Evolutionary conservation across 2,329 filamentous ascomycete genomes (phyloP).

Genomic region (Chrysosporium keratinophilum): DNA sequence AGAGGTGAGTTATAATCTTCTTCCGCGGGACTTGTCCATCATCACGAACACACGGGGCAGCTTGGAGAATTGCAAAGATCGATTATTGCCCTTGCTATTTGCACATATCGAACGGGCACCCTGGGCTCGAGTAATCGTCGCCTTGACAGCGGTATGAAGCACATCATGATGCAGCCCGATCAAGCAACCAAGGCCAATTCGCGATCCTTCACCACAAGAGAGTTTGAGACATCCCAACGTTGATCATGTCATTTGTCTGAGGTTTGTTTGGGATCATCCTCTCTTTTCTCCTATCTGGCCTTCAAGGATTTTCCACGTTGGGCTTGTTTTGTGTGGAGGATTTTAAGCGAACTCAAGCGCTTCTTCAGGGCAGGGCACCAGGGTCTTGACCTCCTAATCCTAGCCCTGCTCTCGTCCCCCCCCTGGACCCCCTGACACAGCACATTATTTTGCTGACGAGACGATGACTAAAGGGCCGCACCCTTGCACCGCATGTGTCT

Average conservation of each 20-base stretch:
- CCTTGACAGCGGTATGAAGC: too few species aligned
- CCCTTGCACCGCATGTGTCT: constrained; percentile 4
- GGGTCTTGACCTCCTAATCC: too few species aligned
- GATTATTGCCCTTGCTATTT: too few species aligned
- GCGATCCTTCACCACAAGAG: not conserved
- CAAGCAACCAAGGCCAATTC: not conserved
- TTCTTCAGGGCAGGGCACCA: not conserved
- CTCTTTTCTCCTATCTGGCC: not conserved
- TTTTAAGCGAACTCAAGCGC: constrained; percentile 4
- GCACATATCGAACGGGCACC: too few species aligned
- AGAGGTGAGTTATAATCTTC: too few species aligned
- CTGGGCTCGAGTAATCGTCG: too few species aligned
- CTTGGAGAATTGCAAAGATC: too few species aligned
- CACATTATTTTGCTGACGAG: constrained; percentile 5
- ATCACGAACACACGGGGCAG: too few species aligned
- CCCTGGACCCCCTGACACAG: not conserved
- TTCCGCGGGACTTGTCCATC: too few species aligned
- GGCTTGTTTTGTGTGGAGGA: not conserved
- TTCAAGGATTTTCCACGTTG: not conserved
- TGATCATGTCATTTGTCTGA: not conserved
- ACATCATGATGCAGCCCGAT: too few species aligned
- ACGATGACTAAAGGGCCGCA: not conserved
- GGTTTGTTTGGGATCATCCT: not conserved
- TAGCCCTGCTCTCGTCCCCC: too few species aligned
- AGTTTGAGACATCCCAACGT: not conserved